Evolutionary conservation across 257 asterid genomes (phyloP), one percentile per base, ranked within the genome.

Genomic region (Coffea canephora): DNA sequence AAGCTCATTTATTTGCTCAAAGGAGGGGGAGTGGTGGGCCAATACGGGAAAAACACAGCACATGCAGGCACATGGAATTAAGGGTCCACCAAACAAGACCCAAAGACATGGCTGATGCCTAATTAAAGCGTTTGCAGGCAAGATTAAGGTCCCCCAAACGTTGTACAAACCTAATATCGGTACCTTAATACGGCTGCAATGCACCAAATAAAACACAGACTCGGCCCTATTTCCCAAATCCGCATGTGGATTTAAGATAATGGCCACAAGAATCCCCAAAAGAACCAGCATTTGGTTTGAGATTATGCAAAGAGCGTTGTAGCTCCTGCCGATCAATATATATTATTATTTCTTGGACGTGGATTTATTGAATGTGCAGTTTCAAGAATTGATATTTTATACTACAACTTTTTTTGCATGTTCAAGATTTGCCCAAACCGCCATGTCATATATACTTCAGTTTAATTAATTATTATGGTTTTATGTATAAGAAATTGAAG

Each of bases 41-140:
- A 75, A 76, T 80, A 27, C 74, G 89, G 86, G 90, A 81, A 85
- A 87, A 90, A 93, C 98, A 89, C 83, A 83, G 87, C 98, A 93
- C 98, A 91, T 93, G 98, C 89, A 12, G 85, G 92, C 97, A 93
- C 98, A 93, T 93, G 98, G 88, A 88, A 86, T 79, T 73, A 68
- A 86, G 86, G 96, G 90, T 91, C 96, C 97, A 81, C 94, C 84
- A 75, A 80, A 73, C 78, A 73, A 84, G 87, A 82, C 89, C 94
- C 91, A 83, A 83, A 69, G 77, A 75, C 69, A 64, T 25, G 68
- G 76, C 34, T 16, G 36, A 49, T 31, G 57, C 49, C 27, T 31
- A 43, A 1, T 23, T 8, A 48, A 62, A 52, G 49, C 8, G 59
- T 48, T 76, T 68, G 77, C 61, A 46, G 83, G 78, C 79, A 78